A percentile compares a stretch with the other conserved stretches of the same genome.
phyloP scores from a whole-genome alignment of 306 rosid species.

The Medicago lupulina region DNA sequence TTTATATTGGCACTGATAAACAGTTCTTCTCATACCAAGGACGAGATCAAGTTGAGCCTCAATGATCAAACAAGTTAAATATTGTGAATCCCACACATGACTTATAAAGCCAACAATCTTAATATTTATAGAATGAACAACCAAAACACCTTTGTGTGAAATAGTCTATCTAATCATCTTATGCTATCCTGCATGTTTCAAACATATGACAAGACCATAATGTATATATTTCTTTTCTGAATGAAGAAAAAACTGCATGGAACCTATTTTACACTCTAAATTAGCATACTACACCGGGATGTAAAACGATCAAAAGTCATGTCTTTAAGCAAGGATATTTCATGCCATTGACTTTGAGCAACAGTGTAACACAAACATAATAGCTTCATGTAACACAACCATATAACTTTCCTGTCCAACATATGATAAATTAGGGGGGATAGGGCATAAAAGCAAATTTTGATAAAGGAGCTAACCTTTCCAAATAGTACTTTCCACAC shows the following conservation, averaged over 20 bases:
- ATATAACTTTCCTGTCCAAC: slow-evolving; percentile 19
- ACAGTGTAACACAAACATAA: neutral
- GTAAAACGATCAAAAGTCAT: neutral
- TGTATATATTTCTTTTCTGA: slow-evolving; percentile 18
- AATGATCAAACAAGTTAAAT: slow-evolving; percentile 29
- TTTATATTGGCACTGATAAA: slow-evolving; percentile 10
- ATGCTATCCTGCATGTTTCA: neutral
- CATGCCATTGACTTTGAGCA: slow-evolving; percentile 26
- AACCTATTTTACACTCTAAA: slow-evolving; percentile 25
- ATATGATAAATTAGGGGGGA: neutral
- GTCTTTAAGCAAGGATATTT: slow-evolving; percentile 23
- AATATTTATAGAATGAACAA: slow-evolving; percentile 22
- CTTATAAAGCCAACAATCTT: slow-evolving; percentile 20
- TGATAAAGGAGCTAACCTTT: slow-evolving; percentile 62
- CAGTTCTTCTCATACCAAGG: slow-evolving; percentile 15
- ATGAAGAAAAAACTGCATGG: neutral
- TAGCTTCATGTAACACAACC: neutral
- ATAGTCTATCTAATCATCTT: slow-evolving; percentile 4
- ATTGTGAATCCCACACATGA: slow-evolving; percentile 8
- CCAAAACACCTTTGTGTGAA: slow-evolving; percentile 9
- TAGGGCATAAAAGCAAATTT: neutral
- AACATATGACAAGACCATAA: slow-evolving; percentile 7
- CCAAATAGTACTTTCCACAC: slow-evolving; percentile 98
- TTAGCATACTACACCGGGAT: neutral
- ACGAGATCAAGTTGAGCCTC: slow-evolving; percentile 31